Percentiles rank a stretch among this genome's conserved stretches.
phyloP scores from a whole-genome alignment of 2,329 filamentous ascomycete species.

The Knoxdaviesia proteae region DNA sequence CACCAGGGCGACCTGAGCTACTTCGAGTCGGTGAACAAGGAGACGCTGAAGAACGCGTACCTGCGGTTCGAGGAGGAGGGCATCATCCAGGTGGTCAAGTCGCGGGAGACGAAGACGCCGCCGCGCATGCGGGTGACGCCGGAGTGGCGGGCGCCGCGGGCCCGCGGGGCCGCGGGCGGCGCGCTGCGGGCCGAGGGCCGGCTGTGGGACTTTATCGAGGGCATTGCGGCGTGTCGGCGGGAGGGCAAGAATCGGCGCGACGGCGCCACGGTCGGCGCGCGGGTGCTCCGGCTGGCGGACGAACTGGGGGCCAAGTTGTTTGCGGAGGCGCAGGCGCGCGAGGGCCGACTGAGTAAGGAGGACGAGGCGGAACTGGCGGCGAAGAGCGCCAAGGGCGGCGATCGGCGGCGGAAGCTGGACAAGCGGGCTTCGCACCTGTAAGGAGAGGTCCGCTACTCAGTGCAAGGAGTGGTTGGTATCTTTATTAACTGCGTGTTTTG shows the following conservation, averaged over 20 bases:
- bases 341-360: slow-evolving; percentile 24
- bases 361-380: slow-evolving; percentile 21
- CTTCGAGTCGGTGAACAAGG: slow-evolving; percentile 96
- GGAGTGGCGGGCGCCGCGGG: slow-evolving; percentile 53
- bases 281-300: slow-evolving; percentile 63
- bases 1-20: slow-evolving; percentile 94
- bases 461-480: too few species aligned
- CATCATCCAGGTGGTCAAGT: slow-evolving; percentile 56
- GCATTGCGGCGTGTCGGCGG: slow-evolving; percentile 60
- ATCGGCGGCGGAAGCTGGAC: slow-evolving; percentile 25
- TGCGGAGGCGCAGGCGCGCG: slow-evolving; percentile 25
- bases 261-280: slow-evolving; percentile 65
- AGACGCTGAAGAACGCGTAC: slow-evolving; percentile 88
- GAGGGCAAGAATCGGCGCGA: slow-evolving; percentile 96
- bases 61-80: slow-evolving; percentile 75
- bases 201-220: slow-evolving; percentile 81
- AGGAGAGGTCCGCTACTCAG: background rate
- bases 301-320: slow-evolving; percentile 51
- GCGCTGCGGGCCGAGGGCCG: slow-evolving; percentile 47
- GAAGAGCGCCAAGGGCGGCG: slow-evolving; percentile 22
- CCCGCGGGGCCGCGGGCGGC: slow-evolving; percentile 42
- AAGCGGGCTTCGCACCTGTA: slow-evolving; percentile 18
- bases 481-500: too few species aligned
- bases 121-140: slow-evolving; percentile 47
- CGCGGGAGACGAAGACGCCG: slow-evolving; percentile 38